Percentiles rank a stretch among this genome's conserved stretches.
Evolutionary conservation across 1,139 yeast genomes (phyloP).

Genomic region (Hanseniaspora sp.): DNA sequence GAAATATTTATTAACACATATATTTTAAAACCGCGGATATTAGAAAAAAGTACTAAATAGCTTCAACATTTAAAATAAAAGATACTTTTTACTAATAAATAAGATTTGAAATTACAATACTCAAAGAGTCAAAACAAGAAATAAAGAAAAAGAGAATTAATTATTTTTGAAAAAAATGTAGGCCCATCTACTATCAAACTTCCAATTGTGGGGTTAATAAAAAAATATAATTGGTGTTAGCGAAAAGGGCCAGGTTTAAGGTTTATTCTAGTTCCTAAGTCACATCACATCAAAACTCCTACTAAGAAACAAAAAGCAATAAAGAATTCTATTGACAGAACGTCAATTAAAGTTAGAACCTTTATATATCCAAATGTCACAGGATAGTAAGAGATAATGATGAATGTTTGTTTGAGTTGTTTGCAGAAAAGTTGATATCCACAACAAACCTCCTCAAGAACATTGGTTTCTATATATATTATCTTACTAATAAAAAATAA

Average conservation of each 20-base stretch:
- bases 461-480: slow-evolving; percentile 5
- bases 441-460: slow-evolving; percentile 6
- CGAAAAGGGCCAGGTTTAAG: slow-evolving; percentile 14
- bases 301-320: slow-evolving; percentile 1
- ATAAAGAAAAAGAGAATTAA: too few relatives aligned
- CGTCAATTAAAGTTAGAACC: slow-evolving; percentile 10
- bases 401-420: neutral
- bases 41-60: too few relatives aligned
- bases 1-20: too few relatives aligned
- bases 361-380: too few relatives aligned
- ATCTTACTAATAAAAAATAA: neutral
- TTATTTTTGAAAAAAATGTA: slow-evolving; percentile 2
- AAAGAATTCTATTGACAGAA: slow-evolving; percentile 10
- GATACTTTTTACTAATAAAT: too few relatives aligned
- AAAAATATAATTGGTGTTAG: slow-evolving; percentile 15
- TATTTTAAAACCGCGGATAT: too few relatives aligned
- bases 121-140: neutral
- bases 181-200: slow-evolving; percentile 17
- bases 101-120: neutral
- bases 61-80: too few relatives aligned
- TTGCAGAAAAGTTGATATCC: slow-evolving; percentile 10
- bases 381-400: neutral
- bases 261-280: slow-evolving; percentile 12
- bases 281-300: neutral
- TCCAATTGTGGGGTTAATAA: slow-evolving; percentile 16